Conservation (phyloP, 164 flowering plant genomes). For the Magnolia changhungtana region DNA sequence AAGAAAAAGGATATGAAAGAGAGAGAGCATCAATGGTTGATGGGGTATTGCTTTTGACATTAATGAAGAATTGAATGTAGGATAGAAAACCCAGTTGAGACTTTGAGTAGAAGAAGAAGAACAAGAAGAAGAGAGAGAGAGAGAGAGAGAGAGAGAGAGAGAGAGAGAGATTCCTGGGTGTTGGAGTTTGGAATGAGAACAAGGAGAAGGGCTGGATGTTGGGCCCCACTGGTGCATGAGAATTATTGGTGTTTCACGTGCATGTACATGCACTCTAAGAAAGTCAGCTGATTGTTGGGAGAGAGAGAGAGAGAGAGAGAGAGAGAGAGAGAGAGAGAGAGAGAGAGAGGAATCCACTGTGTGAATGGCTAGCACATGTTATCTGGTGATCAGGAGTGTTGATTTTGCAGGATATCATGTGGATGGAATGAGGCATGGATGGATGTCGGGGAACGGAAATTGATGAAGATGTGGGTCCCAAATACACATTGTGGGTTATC, state of each 20-base stretch:
- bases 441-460: too few relatives aligned
- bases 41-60: conserved; percentile 26
- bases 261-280: conserved; percentile 16
- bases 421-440: too few relatives aligned
- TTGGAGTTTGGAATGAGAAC: conserved; percentile 66
- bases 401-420: too few relatives aligned
- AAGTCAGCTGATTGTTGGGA: conserved; percentile 5
- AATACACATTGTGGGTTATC: too few relatives aligned
- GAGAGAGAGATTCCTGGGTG: conserved; percentile 40
- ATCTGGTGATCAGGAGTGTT: too few relatives aligned
- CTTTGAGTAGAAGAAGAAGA: conserved; percentile 11
- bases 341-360: too few relatives aligned
- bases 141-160: conserved; percentile 7
- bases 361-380: too few relatives aligned
- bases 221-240: conserved; percentile 70
- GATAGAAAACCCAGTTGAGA: conserved; percentile 7
- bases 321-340: too few relatives aligned
- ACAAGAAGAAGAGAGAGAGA: conserved; percentile 15
- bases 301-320: background rate
- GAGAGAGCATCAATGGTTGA: conserved; percentile 19
- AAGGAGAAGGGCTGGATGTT: conserved; percentile 52
- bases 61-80: conserved; percentile 4
- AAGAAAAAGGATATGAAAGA: conserved; percentile 14
- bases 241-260: conserved; percentile 85
- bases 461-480: too few relatives aligned